A percentile compares a stretch with the other conserved stretches of the same genome.
These are phyloP conservation scores for Sporothrix pseudoabietina DNA, from an alignment of 2,329 filamentous ascomycete species.

Conservation along the genomic window DNA sequence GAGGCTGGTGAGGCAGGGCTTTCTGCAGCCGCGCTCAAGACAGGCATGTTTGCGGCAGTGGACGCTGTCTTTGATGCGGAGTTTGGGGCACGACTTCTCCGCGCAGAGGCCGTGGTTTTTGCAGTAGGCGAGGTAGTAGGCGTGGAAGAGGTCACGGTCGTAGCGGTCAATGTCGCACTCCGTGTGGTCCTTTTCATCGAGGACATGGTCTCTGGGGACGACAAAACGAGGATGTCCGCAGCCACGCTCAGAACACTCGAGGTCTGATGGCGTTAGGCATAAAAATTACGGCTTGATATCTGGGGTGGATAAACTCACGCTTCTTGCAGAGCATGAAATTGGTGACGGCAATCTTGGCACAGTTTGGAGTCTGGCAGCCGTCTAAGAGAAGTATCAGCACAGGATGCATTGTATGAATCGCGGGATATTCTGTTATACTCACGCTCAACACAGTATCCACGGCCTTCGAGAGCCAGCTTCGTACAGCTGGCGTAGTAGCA, in stretches of 20 bases:
- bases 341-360: conserved; percentile 14
- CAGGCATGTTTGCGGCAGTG: conserved; percentile 33
- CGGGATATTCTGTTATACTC: background rate
- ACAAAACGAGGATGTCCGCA: conserved; percentile 17
- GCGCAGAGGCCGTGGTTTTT: conserved; percentile 26
- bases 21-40: conserved; percentile 29
- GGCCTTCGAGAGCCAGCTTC: background rate
- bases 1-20: background rate
- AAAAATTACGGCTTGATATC: no score
- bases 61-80: conserved; percentile 18
- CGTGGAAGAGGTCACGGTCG: conserved; percentile 25
- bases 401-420: background rate
- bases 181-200: conserved; percentile 12
- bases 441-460: conserved; percentile 27
- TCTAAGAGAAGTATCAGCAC: conserved; percentile 14
- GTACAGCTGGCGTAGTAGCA: conserved; percentile 29
- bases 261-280: conserved; percentile 17
- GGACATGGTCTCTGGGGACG: background rate
- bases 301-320: conserved; percentile 19
- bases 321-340: conserved; percentile 30
- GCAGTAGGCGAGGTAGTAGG: conserved; percentile 31
- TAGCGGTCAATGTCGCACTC: conserved; percentile 30
- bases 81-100: background rate
- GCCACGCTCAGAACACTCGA: conserved; percentile 23
- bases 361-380: conserved; percentile 18